Evolutionary conservation across 148 eudicot species (phyloP), one percentile per base, ranked within the genome.

Genomic region (Diospyros lotus): DNA sequence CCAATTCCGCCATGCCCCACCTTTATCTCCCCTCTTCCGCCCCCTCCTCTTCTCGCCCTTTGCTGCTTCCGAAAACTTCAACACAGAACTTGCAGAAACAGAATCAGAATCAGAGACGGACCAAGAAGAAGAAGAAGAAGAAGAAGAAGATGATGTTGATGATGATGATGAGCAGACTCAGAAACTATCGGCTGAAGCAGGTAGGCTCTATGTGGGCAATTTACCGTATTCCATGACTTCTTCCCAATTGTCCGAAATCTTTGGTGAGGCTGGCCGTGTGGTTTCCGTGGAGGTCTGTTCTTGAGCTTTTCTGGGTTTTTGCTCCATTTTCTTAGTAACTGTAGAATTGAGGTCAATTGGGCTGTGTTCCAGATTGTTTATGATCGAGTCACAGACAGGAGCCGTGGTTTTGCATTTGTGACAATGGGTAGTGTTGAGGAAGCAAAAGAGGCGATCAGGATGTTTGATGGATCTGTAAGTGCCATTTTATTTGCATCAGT

Each of bases 381-480:
- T 77, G 96, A 92, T 62, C 87, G 89, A 83, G 84, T 92, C 14
- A 94, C 96, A 39, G 92, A 86, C 77, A 94, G 98, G 78, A 94
- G 98, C 71, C 78, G 98, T 53, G 98, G 98, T 15, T 92, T 94
- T 75, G 97, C 90, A 13, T 94, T 94, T 84, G 89, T 94, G 43
- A 92, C 92, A 6, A 92, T 94, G 98, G 90, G 86, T 14, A 86
- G 82, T 61, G 75, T 83, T 65, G 86, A 85, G 72, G 93, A 92
- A 80, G 98, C 94, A 3, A 77, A 81, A 56, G 87, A 86, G 75
- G 97, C 93, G 9, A 88, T 94, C 77, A 87, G 88, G 42, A 81
- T 92, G 94, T 92, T 86, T 75, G 87, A 92, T 82, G 95, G 91
- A 74, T 80, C 93, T 80, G 98, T 94, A 90, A 90, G 98, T 83